These are phyloP conservation scores for Moelleriella libera DNA, from an alignment of 2,329 filamentous ascomycete species.

Conservation along the genomic window DNA sequence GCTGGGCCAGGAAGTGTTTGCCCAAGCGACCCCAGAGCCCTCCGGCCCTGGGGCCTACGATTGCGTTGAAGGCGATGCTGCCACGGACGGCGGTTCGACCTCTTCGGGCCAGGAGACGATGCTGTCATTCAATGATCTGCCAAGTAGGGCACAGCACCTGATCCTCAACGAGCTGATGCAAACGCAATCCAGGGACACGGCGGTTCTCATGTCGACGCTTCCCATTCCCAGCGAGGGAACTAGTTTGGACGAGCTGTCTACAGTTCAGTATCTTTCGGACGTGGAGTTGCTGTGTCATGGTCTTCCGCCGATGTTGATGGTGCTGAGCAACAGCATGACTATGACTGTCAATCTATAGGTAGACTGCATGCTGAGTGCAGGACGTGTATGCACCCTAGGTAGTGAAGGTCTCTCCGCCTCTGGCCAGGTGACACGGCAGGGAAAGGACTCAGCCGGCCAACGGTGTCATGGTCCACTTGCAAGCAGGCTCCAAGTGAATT, in stretches of 20 bases:
- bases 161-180: conserved; percentile 77
- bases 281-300: conserved; percentile 66
- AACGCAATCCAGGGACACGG: conserved; percentile 52
- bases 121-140: conserved; percentile 75
- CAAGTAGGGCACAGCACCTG: conserved; percentile 70
- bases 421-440: too few relatives aligned
- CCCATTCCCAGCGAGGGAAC: conserved; percentile 72
- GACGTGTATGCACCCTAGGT: not conserved
- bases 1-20: conserved; percentile 17
- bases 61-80: conserved; percentile 5
- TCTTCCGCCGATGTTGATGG: conserved; percentile 61
- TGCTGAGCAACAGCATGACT: conserved; percentile 82
- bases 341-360: conserved; percentile 61
- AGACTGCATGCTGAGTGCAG: too few relatives aligned
- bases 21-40: conserved; percentile 29
- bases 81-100: conserved; percentile 21
- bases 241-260: conserved; percentile 52
- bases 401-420: not conserved
- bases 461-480: too few relatives aligned
- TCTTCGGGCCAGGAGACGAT: conserved; percentile 50
- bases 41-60: conserved; percentile 7
- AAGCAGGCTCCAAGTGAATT: too few relatives aligned
- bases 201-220: conserved; percentile 70
- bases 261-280: conserved; percentile 61
- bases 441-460: too few relatives aligned